phyloP scores from a whole-genome alignment of 176 grass and related monocot species.

The Tuctoria greenei region DNA sequence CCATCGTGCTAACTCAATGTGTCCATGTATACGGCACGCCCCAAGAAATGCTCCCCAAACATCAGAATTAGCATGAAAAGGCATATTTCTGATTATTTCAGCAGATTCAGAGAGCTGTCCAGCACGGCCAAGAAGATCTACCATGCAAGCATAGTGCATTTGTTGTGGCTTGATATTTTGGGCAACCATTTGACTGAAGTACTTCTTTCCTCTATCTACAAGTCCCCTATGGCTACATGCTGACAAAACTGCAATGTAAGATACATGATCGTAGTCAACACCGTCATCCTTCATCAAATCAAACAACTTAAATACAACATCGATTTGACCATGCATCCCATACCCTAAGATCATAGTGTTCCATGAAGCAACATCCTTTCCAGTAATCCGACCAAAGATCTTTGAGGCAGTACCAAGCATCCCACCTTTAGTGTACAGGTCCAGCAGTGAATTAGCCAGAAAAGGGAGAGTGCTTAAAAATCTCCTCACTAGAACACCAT shows the following conservation, averaged over 20 bases:
- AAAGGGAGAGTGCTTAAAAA: slow-evolving; percentile 51
- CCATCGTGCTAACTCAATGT: slow-evolving; percentile 63
- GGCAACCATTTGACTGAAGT: slow-evolving; percentile 70
- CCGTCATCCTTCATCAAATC: slow-evolving; percentile 64
- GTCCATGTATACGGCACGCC: slow-evolving; percentile 77
- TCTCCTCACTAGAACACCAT: slow-evolving; percentile 65
- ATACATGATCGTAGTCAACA: slow-evolving; percentile 76
- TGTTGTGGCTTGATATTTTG: slow-evolving; percentile 66
- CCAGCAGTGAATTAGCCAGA: slow-evolving; percentile 68
- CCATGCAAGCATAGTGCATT: slow-evolving; percentile 93
- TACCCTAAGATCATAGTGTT: slow-evolving; percentile 82
- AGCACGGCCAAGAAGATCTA: slow-evolving; percentile 81
- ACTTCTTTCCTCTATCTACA: slow-evolving; percentile 72
- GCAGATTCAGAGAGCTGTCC: slow-evolving; percentile 57
- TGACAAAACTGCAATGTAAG: slow-evolving; percentile 78
- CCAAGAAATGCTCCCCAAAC: slow-evolving; percentile 89
- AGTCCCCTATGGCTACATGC: slow-evolving; percentile 83
- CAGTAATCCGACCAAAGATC: slow-evolving; percentile 58
- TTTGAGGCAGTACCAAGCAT: slow-evolving; percentile 62
- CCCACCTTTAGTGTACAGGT: slow-evolving; percentile 76
- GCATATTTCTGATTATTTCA: slow-evolving; percentile 75
- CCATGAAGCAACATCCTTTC: slow-evolving; percentile 78
- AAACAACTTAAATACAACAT: slow-evolving; percentile 65
- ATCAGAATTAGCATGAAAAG: slow-evolving; percentile 72
- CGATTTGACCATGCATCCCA: slow-evolving; percentile 68